Percentiles rank a stretch among this genome's conserved stretches.
These are phyloP conservation scores for Melastoma malabathricum DNA, from an alignment of 345 rosid genomes.

Conservation along the genomic window DNA sequence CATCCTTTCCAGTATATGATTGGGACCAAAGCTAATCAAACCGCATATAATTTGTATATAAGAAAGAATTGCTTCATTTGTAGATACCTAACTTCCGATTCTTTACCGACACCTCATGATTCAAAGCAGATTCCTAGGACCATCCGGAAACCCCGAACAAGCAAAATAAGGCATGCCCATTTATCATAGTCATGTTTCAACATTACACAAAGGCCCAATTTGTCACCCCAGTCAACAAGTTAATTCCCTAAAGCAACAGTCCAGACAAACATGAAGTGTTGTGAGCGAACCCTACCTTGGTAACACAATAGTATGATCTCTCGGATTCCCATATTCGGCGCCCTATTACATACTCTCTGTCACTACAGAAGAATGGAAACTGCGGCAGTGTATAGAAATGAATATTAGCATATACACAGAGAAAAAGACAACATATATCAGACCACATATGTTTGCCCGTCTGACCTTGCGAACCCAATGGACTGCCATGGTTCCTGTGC, in stretches of 20 bases:
- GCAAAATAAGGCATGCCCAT: too few species aligned
- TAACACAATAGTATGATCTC: slow-evolving; percentile 67
- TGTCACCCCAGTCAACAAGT: neutral
- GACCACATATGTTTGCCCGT: neutral
- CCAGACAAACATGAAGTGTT: neutral
- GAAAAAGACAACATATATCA: slow-evolving; percentile 1
- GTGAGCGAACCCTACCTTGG: slow-evolving; percentile 45
- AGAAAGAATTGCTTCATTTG: too few species aligned
- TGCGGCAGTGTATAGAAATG: slow-evolving; percentile 16
- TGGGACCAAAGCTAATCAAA: too few species aligned
- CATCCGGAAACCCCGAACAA: too few species aligned
- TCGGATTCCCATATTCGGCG: slow-evolving; percentile 93
- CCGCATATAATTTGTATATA: too few species aligned
- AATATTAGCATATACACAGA: slow-evolving; percentile 4
- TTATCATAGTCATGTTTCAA: too few species aligned
- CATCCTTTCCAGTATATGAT: too few species aligned
- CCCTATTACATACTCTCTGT: slow-evolving; percentile 82
- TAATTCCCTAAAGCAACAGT: too few species aligned
- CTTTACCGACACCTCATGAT: too few species aligned
- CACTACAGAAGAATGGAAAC: slow-evolving; percentile 99
- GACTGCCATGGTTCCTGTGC: slow-evolving; percentile 71
- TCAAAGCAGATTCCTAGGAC: neutral
- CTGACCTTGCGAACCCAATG: slow-evolving; percentile 92
- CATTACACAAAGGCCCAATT: neutral
- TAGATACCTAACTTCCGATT: too few species aligned